Evolutionary conservation across 2,329 filamentous ascomycete genomes (phyloP).

Genomic region (Claviceps digitariae): DNA sequence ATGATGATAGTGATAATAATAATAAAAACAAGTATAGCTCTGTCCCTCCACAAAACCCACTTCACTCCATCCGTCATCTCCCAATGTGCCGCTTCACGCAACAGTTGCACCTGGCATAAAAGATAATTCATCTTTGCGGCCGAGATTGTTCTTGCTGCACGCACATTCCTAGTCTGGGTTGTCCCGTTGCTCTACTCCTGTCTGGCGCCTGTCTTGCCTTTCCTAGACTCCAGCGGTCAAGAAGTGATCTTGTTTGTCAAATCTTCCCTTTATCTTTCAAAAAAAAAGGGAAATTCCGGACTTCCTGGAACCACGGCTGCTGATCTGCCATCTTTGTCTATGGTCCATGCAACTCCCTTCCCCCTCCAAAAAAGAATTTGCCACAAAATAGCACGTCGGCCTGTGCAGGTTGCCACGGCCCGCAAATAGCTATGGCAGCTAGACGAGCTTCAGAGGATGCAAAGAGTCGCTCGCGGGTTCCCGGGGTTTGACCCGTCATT

Average conservation of each 20-base stretch:
- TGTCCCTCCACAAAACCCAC: not conserved
- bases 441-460: not conserved
- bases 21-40: not conserved
- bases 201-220: not conserved
- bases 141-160: too few species aligned
- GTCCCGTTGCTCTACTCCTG: not conserved
- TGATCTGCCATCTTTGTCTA: not conserved
- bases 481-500: not conserved
- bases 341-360: not conserved
- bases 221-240: not conserved
- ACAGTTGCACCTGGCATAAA: not conserved
- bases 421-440: not conserved
- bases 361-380: not conserved
- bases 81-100: not conserved
- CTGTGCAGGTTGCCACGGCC: not conserved
- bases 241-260: not conserved
- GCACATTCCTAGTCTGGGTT: not conserved
- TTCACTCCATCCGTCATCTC: not conserved
- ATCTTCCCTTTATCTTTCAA: not conserved
- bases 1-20: not conserved
- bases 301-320: not conserved
- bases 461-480: not conserved
- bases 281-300: not conserved
- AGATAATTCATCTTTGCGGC: not conserved
- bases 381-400: not conserved